A percentile compares a stretch with the other conserved stretches of the same genome.
phyloP scores from a whole-genome alignment of 805 yeast genomes.

The Yarrowia alimentaria region DNA sequence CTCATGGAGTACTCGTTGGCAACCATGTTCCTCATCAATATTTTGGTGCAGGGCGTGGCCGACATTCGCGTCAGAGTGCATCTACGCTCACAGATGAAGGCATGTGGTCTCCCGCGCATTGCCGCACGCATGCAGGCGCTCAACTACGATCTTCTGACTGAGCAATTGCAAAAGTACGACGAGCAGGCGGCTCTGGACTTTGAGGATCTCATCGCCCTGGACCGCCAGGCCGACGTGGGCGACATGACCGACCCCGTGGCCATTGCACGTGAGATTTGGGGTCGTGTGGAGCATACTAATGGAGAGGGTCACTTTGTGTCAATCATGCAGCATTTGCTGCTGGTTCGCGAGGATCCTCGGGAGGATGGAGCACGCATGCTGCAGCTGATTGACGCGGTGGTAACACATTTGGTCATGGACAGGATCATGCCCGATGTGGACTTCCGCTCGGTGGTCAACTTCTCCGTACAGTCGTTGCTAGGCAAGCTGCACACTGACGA shows the following conservation, averaged over 20 bases:
- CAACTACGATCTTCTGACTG: conserved; percentile 57
- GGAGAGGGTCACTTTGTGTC: conserved; percentile 60
- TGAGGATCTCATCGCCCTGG: conserved; percentile 44
- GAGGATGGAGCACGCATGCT: conserved; percentile 50
- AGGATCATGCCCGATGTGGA: conserved; percentile 46
- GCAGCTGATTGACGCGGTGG: conserved; percentile 61
- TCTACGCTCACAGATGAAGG: conserved; percentile 58
- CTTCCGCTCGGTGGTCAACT: conserved; percentile 65
- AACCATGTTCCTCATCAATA: conserved; percentile 67
- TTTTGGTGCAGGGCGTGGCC: conserved; percentile 44
- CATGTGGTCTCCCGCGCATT: conserved; percentile 55
- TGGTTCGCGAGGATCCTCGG: conserved; percentile 45
- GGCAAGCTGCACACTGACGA: conserved; percentile 81
- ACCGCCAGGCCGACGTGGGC: conserved; percentile 47
- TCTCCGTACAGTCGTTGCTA: conserved; percentile 70
- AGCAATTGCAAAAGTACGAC: conserved; percentile 62
- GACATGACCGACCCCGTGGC: conserved; percentile 73
- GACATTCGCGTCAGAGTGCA: conserved; percentile 47
- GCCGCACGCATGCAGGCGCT: conserved; percentile 53
- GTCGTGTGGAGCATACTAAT: conserved; percentile 54
- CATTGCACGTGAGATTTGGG: conserved; percentile 58
- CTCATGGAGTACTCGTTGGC: conserved; percentile 69
- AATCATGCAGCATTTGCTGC: conserved; percentile 63
- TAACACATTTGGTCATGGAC: conserved; percentile 59
- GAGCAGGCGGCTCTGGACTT: conserved; percentile 57